phyloP scores from a whole-genome alignment of 495 filamentous ascomycete genomes.

The Aspergillus campestris region DNA sequence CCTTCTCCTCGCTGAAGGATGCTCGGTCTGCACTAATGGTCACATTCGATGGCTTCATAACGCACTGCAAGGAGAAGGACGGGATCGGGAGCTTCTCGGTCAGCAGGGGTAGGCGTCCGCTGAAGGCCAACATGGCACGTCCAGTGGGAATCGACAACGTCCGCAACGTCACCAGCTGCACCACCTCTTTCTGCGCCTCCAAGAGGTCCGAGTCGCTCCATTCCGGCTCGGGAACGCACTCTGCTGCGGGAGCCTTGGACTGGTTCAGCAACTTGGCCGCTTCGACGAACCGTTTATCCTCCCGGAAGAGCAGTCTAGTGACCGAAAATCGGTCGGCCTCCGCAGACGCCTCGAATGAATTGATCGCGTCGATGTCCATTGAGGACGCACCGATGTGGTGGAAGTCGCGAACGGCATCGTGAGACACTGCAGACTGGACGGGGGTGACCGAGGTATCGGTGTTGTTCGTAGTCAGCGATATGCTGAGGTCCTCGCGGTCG shows the following conservation, averaged over 20 bases:
- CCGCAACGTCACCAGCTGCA: slow-evolving; percentile 72
- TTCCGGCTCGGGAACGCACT: slow-evolving; percentile 62
- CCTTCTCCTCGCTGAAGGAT: slow-evolving; percentile 85
- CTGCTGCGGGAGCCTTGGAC: slow-evolving; percentile 63
- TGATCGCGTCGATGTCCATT: slow-evolving; percentile 48
- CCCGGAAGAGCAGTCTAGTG: slow-evolving; percentile 76
- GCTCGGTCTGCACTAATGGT: slow-evolving; percentile 80
- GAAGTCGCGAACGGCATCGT: slow-evolving; percentile 63
- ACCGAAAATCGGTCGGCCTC: slow-evolving; percentile 75
- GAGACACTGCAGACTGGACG: slow-evolving; percentile 41
- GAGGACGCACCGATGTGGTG: slow-evolving; percentile 59
- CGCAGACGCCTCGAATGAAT: slow-evolving; percentile 55
- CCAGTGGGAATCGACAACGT: slow-evolving; percentile 84
- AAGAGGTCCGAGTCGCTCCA: slow-evolving; percentile 83
- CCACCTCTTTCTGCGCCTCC: slow-evolving; percentile 86
- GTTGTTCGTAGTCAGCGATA: slow-evolving; percentile 47
- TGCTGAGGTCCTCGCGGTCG: slow-evolving; percentile 70
- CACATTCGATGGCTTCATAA: slow-evolving; percentile 84
- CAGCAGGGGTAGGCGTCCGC: slow-evolving; percentile 70
- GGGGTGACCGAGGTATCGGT: slow-evolving; percentile 23
- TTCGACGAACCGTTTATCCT: slow-evolving; percentile 81
- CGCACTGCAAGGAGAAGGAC: slow-evolving; percentile 79
- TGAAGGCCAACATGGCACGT: slow-evolving; percentile 74
- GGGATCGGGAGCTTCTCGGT: slow-evolving; percentile 83
- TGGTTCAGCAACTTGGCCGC: slow-evolving; percentile 72